phyloP scores from a whole-genome alignment of 805 yeast genomes.

The Ascoidea rubescens region DNA sequence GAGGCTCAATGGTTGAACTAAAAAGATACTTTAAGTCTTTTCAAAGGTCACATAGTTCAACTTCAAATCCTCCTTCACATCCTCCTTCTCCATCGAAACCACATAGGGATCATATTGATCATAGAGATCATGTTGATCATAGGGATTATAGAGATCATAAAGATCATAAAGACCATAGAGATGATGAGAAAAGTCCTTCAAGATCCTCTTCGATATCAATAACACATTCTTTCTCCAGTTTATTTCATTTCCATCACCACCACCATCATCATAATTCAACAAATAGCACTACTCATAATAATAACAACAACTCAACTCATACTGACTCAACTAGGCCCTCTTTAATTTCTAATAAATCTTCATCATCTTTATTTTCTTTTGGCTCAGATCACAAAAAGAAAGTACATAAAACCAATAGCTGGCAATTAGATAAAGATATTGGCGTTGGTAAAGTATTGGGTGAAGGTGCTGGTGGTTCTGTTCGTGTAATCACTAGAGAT shows the following conservation, averaged over 20 bases:
- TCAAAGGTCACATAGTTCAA: background rate
- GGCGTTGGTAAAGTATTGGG: conserved; percentile 60
- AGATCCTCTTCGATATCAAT: conserved; percentile 11
- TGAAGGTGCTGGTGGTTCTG: conserved; percentile 83
- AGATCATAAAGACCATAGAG: conserved; percentile 7
- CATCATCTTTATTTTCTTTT: background rate
- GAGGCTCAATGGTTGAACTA: conserved; percentile 20
- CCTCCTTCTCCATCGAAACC: background rate
- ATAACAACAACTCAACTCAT: background rate
- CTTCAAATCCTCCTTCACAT: background rate
- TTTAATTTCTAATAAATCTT: too few species aligned
- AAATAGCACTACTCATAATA: background rate
- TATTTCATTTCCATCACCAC: conserved; percentile 6
- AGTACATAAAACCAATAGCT: conserved; percentile 18
- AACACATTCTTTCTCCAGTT: conserved; percentile 2
- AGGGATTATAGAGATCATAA: background rate
- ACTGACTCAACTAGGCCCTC: background rate
- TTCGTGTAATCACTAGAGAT: conserved; percentile 54
- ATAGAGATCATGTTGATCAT: background rate
- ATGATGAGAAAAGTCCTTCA: conserved; percentile 16
- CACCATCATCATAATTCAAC: background rate
- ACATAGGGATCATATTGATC: too few species aligned
- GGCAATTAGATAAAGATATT: conserved; percentile 27
- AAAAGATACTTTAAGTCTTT: conserved; percentile 30
- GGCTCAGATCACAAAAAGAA: conserved; percentile 8